phyloP scores from a whole-genome alignment of 2,329 filamentous ascomycete species.

The Aspergillus brasiliensis region DNA sequence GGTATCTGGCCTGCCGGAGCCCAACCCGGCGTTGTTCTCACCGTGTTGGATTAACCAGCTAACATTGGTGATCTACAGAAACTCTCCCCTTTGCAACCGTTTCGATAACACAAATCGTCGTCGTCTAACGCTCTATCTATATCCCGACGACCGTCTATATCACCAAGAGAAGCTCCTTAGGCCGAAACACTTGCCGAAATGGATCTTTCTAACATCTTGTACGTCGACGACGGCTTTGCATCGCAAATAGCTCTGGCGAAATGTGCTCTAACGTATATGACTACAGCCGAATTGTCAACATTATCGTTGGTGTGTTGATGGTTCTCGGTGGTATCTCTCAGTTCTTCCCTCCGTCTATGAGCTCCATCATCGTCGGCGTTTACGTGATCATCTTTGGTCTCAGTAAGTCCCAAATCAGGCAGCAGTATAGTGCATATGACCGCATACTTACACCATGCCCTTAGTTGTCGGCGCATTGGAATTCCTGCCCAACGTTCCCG shows the following conservation, averaged over 20 bases:
- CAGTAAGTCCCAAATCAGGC: conserved; percentile 54
- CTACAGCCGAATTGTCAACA: conserved; percentile 86
- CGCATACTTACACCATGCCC: conserved; percentile 24
- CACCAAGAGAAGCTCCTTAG: neutral
- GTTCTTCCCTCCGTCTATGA: conserved; percentile 49
- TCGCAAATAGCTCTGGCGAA: neutral
- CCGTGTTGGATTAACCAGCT: neutral
- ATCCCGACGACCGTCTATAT: neutral
- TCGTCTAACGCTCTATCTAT: neutral
- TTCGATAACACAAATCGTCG: neutral
- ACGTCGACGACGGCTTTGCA: conserved; percentile 46
- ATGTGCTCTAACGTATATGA: conserved; percentile 7
- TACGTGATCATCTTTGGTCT: conserved; percentile 93
- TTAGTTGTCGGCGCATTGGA: conserved; percentile 74
- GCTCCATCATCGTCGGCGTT: conserved; percentile 74
- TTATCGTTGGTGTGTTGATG: conserved; percentile 84
- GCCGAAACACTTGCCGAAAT: conserved; percentile 52
- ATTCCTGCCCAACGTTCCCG: conserved; percentile 80
- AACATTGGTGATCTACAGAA: neutral
- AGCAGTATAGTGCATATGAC: neutral
- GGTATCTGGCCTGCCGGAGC: conserved; percentile 2
- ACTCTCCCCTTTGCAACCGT: neutral
- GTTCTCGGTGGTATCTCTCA: conserved; percentile 71
- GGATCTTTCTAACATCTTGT: conserved; percentile 94
- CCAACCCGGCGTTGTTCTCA: neutral